Base-by-base conservation (phyloP, 805 yeast genomes). In the Candida xiaguanensis region DNA sequence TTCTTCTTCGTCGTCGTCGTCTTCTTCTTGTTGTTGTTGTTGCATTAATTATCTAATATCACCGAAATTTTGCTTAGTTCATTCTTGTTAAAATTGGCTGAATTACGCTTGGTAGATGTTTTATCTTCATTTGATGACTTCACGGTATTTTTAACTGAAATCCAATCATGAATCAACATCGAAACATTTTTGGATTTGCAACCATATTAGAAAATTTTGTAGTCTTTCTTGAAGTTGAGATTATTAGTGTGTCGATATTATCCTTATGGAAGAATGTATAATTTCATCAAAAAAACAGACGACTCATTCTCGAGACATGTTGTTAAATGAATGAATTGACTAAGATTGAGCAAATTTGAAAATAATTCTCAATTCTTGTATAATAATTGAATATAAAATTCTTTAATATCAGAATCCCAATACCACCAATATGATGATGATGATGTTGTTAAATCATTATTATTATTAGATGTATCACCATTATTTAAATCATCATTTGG, bases 201-300 rank as follows among this genome's bases (percentile, higher is more conserved):
- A 58, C 46, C 36, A 91, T 75, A 61, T 91, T 90, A 25, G 71
- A 61, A 59, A 74, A 86, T 62, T 90, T 91, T 43, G 78, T 78
- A 8, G 97, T 87, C 39, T 74, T 63, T 42, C 73, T 75, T 1
- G 81, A 80, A 1, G 95, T 80, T 2, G 95, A 79, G 41, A 90
- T 67, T 13, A 91, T 76, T 35, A 89, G 76, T 47, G 70, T 73
- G 22, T 78, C 72, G 16, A 53, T 57, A 28, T 68, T 69, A 9
- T 58, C 61, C 17, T 59, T 61, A 34, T 61, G 61, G 40, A 65
- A 68, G 56, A 80, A 86, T 3, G 90, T 80, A 61, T 86, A 91
- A 62, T n/a, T 87, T 91, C 98, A 91, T 91, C 46, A 91, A 70
- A 14, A 93, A 77, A 3, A 89, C 95, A 44, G 90, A 93, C 5